Percentiles rank a stretch among this genome's conserved stretches.
These are phyloP conservation scores for Pharnaceum exiguum DNA, from an alignment of 148 eudicot genomes.

Conservation along the genomic window DNA sequence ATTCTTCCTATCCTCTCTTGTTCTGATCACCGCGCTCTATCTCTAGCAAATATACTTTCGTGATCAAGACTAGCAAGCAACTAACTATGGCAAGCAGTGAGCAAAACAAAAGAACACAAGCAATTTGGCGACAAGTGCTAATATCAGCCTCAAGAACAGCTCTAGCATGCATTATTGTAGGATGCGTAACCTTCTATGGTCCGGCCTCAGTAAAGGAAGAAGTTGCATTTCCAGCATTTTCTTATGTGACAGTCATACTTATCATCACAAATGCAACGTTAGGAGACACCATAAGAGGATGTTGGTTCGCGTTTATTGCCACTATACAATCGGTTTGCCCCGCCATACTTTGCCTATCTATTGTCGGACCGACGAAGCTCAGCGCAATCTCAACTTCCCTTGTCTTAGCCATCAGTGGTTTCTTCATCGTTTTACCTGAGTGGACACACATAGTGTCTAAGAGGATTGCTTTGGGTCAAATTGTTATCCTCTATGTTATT, in stretches of 20 bases:
- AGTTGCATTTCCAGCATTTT: constrained; percentile 52
- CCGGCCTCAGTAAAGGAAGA: constrained; percentile 28
- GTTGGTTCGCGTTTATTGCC: constrained; percentile 52
- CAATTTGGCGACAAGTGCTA: constrained; percentile 41
- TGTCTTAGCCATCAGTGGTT: constrained; percentile 39
- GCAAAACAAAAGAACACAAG: constrained; percentile 27
- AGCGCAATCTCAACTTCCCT: constrained; percentile 37
- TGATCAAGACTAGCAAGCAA: not conserved
- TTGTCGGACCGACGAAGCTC: constrained; percentile 47
- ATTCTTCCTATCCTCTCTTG: not conserved
- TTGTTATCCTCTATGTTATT: constrained; percentile 52
- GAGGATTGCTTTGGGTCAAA: constrained; percentile 70
- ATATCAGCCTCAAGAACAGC: constrained; percentile 57
- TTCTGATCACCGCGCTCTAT: not conserved
- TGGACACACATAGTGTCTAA: constrained; percentile 47
- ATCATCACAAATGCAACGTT: constrained; percentile 55
- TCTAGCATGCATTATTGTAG: constrained; percentile 59
- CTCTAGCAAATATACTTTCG: not conserved
- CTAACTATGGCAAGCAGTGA: not conserved
- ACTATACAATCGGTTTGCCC: constrained; percentile 46
- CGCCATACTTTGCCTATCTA: constrained; percentile 48
- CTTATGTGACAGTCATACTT: constrained; percentile 64
- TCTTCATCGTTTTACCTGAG: constrained; percentile 50
- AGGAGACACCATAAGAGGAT: constrained; percentile 58
- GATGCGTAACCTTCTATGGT: constrained; percentile 44